These are phyloP conservation scores for slime mould (Dictyostelium discoideum) DNA, from an alignment of 78 protist genomes.

Conservation along the genomic window dicty_2.7 NC_007090.3:3591501-3592000, in stretches of 20 bases:
- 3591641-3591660: neutral
- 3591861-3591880: neutral
- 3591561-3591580: neutral
- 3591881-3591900: conserved; percentile 4
- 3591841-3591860: neutral
- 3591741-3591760: neutral
- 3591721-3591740: neutral
- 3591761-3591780: neutral
- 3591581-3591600: neutral
- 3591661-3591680: neutral
- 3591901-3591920: neutral
- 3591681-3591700: neutral
- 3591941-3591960: neutral
- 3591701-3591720: neutral
- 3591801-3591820: neutral
- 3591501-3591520: neutral
- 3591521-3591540: neutral
- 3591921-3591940: neutral
- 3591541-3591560: neutral
- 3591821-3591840: neutral
- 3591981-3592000: neutral
- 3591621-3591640: neutral
- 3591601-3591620: neutral
- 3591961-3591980: neutral
- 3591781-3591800: neutral